These are phyloP conservation scores for Pilatotrama ljubarskyi DNA, from an alignment of 768 basidiomycete genomes.

Conservation along the genomic window DNA sequence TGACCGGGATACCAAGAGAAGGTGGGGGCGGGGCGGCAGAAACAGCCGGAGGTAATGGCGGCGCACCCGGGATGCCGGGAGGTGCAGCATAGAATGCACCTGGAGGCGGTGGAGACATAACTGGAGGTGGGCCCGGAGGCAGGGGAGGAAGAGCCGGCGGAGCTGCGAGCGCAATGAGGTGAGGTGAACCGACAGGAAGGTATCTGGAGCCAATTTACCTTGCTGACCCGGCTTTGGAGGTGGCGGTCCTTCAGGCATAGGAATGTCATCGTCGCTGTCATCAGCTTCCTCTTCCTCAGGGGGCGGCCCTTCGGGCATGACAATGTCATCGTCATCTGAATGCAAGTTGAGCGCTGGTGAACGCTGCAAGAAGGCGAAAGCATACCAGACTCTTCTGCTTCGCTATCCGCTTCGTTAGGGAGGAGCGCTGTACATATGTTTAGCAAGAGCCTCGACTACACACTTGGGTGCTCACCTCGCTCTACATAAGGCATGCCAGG, in stretches of 20 bases:
- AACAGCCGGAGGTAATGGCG: background rate
- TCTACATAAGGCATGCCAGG: slow-evolving; percentile 97
- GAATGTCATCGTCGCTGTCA: slow-evolving; percentile 80
- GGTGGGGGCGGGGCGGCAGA: background rate
- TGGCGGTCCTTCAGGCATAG: slow-evolving; percentile 84
- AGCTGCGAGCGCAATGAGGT: background rate
- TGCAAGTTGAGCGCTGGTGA: background rate
- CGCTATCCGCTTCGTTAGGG: slow-evolving; percentile 63
- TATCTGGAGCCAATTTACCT: slow-evolving; percentile 6
- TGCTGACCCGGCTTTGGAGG: slow-evolving; percentile 30
- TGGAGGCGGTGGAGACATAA: background rate
- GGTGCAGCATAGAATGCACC: slow-evolving; percentile 13
- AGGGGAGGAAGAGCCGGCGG: slow-evolving; percentile 24
- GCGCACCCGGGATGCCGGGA: slow-evolving; percentile 16
- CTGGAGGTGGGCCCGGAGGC: slow-evolving; percentile 30
- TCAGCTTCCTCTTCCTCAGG: slow-evolving; percentile 50
- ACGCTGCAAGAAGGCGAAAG: background rate
- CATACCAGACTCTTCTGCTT: slow-evolving; percentile 51
- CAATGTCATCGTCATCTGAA: slow-evolving; percentile 61
- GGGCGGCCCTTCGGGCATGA: slow-evolving; percentile 65
- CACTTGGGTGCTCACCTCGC: slow-evolving; percentile 58
- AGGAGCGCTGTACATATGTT: slow-evolving; percentile 46
- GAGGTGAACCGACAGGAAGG: background rate
- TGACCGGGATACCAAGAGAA: background rate
- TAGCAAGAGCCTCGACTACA: background rate